Conservation (phyloP, 2,329 filamentous ascomycete species). For the Neocucurbitaria cava region DNA sequence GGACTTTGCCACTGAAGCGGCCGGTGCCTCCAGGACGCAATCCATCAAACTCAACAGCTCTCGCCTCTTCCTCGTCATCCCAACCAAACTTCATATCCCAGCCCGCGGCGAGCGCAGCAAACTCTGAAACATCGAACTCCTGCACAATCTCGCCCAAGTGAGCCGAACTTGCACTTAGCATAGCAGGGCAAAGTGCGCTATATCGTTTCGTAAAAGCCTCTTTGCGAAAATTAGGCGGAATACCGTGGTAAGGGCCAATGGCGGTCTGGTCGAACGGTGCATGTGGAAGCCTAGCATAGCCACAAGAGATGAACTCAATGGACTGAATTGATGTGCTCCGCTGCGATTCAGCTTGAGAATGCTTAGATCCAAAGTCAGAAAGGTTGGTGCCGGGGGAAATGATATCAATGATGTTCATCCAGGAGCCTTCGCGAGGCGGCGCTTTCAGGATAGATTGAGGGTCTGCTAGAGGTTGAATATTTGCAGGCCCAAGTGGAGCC, state of each 20-base stretch:
- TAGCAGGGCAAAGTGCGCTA: slow-evolving; percentile 38
- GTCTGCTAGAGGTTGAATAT: not conserved
- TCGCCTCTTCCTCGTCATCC: slow-evolving; percentile 39
- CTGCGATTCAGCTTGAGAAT: slow-evolving; percentile 39
- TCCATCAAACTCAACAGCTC: slow-evolving; percentile 53
- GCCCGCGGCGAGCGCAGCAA: slow-evolving; percentile 39
- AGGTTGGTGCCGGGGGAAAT: slow-evolving; percentile 59
- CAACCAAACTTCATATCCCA: slow-evolving; percentile 45
- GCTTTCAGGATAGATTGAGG: slow-evolving; percentile 42
- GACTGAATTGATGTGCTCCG: slow-evolving; percentile 45
- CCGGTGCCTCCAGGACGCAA: slow-evolving; percentile 50
- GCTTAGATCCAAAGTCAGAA: slow-evolving; percentile 48
- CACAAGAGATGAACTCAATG: slow-evolving; percentile 66
- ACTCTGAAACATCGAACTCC: slow-evolving; percentile 41
- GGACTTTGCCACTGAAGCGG: slow-evolving; percentile 46
- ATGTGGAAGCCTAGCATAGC: slow-evolving; percentile 60
- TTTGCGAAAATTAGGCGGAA: slow-evolving; percentile 14
- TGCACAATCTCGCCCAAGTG: slow-evolving; percentile 52
- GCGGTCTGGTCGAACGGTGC: slow-evolving; percentile 42
- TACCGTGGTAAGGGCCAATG: slow-evolving; percentile 32
- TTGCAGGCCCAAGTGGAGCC: slow-evolving; percentile 8
- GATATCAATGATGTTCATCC: slow-evolving; percentile 58
- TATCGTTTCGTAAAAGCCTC: slow-evolving; percentile 39
- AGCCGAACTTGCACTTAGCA: slow-evolving; percentile 48
- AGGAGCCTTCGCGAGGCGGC: slow-evolving; percentile 54